A percentile compares a stretch with the other conserved stretches of the same genome.
Evolutionary conservation across 176 grass and related monocot genomes (phyloP).

Genomic region (Leersia perrieri): DNA sequence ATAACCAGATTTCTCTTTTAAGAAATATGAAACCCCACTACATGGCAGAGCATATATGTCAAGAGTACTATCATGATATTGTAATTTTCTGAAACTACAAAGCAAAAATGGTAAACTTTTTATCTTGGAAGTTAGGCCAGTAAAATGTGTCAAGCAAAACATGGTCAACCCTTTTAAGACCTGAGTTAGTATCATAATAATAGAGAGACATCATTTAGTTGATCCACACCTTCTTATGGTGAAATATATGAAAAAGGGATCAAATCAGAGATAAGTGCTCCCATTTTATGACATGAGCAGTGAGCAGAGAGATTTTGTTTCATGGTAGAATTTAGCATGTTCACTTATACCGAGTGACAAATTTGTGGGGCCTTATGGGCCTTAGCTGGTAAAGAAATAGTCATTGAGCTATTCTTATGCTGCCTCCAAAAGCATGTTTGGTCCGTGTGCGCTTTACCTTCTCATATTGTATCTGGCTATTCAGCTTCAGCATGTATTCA

Average conservation of each 20-base stretch:
- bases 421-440: neutral
- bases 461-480: slow-evolving; percentile 20
- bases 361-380: neutral
- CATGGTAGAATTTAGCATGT: neutral
- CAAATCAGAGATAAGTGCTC: neutral
- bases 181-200: slow-evolving; percentile 6
- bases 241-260: neutral
- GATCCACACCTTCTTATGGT: neutral
- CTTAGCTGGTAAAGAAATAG: neutral
- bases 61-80: neutral
- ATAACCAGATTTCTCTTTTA: neutral
- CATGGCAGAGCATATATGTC: neutral
- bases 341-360: neutral
- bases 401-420: neutral
- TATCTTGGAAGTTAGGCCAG: neutral
- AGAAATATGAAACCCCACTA: neutral
- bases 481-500: slow-evolving; percentile 31
- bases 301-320: neutral
- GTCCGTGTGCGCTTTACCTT: neutral
- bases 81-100: neutral
- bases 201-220: neutral
- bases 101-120: neutral
- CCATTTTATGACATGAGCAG: neutral
- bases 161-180: neutral
- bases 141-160: neutral